Evolutionary conservation across 768 basidiomycete genomes (phyloP), one percentile per base, ranked within the genome.

Genomic region (Asterophora parasitica): DNA sequence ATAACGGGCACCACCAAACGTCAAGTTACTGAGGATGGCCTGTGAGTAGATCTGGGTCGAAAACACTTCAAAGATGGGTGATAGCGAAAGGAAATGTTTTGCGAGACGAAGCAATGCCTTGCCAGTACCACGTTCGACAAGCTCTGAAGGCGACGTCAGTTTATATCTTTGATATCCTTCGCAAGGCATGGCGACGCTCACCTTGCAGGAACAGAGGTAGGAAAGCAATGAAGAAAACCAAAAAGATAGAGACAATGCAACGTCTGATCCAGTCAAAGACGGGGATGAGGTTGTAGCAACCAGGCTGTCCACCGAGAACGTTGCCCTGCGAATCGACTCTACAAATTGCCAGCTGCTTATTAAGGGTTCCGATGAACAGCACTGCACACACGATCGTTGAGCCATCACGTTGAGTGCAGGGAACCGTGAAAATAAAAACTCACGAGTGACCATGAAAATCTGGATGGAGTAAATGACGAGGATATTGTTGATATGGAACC

Each of bases 401-500:
- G 57, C 46, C 36, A 35, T 47, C 17, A 51, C 8, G 15, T 15
- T 20, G 33, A 34, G 23, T 23, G 23, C 3, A 23, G 6, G 6
- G 23, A 23, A 23, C 3, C 6, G 23, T 6, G 6, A 23, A 23
- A 23, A 23, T 3, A 23, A 23, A 23, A 23, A 83, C 90, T 67
- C 61, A 92, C 90, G 61, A 15, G 92, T 92, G 46, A 97, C 73
- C 92, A 98, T 96, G 77, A 99, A 98, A 46, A 95, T 78, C 64
- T 96, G 93, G 45, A 99, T 92, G 19, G 96, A 97, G 67, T 92
- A 86, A 58, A 99, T 98, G 71, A 99, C 94, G 63, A 99, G 75
- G 60, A 98, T 98, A 65, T 99, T 98, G 78, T 99, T 99, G 75
- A 99, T 83, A 65, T 99, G 96, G 85, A 99, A 99, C 61, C 92